Conservation (phyloP, 768 basidiomycete species). For the Russula vinacea region DNA sequence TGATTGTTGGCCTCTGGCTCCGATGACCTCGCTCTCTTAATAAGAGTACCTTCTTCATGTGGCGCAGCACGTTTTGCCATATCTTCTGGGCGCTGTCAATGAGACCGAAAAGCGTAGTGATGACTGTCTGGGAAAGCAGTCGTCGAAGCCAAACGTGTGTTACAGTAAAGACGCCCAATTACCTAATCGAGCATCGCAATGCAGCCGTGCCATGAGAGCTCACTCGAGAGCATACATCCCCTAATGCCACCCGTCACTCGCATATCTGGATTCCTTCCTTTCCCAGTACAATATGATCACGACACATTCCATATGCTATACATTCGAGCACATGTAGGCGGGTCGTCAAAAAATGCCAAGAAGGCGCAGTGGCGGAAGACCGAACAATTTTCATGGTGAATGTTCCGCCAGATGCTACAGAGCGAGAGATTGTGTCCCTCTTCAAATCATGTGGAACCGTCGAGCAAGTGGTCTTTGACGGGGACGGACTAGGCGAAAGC, state of each 20-base stretch:
- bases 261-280: conserved; percentile 48
- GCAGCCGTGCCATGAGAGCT: too few species aligned
- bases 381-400: conserved; percentile 89
- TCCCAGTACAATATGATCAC: conserved; percentile 42
- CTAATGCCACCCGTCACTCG: conserved; percentile 12
- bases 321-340: conserved; percentile 56
- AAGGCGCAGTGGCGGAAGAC: conserved; percentile 42
- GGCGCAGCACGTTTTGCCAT: conserved; percentile 77
- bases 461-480: conserved; percentile 68
- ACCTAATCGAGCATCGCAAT: conserved; percentile 4
- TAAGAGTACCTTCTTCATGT: conserved; percentile 49
- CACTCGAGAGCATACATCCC: too few species aligned
- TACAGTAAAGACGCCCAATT: not conserved
- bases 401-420: conserved; percentile 83
- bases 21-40: conserved; percentile 58
- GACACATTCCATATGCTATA: conserved; percentile 70
- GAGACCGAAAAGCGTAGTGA: not conserved
- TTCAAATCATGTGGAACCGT: conserved; percentile 76
- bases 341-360: conserved; percentile 39
- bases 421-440: conserved; percentile 71
- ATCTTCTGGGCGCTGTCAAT: not conserved
- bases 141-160: not conserved
- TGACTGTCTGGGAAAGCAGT: not conserved
- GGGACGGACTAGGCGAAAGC: conserved; percentile 40
- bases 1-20: conserved; percentile 47